phyloP scores from a whole-genome alignment of 2,329 filamentous ascomycete species.

The Ampelomyces quisqualis region DNA sequence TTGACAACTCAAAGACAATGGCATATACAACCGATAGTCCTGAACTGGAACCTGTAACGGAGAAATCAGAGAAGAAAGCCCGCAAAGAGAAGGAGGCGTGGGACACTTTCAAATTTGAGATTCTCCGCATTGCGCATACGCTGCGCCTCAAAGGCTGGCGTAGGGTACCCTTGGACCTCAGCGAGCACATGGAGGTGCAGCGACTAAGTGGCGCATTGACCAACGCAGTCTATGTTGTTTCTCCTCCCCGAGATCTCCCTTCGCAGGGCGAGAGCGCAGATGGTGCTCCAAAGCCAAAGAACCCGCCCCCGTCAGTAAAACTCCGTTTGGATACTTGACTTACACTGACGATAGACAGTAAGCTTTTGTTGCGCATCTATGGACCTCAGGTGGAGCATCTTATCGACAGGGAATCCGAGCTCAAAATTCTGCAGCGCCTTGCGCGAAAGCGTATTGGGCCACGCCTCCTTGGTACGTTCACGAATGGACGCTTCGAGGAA shows the following conservation, averaged over 20 bases:
- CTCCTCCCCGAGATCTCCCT: slow-evolving; percentile 68
- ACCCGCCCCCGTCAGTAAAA: slow-evolving; percentile 55
- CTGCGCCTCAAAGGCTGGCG: slow-evolving; percentile 90
- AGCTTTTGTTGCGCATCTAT: slow-evolving; percentile 87
- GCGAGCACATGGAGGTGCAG: slow-evolving; percentile 68
- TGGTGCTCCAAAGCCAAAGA: slow-evolving; percentile 43
- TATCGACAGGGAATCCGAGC: slow-evolving; percentile 88
- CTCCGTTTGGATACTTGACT: background rate
- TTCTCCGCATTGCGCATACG: slow-evolving; percentile 85
- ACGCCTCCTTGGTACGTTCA: slow-evolving; percentile 84
- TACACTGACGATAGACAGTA: slow-evolving; percentile 49
- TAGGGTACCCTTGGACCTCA: slow-evolving; percentile 70
- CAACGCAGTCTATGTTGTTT: slow-evolving; percentile 94
- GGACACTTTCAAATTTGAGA: slow-evolving; percentile 87
- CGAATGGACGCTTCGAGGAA: slow-evolving; percentile 93
- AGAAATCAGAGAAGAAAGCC: slow-evolving; percentile 48
- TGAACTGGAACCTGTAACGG: slow-evolving; percentile 49
- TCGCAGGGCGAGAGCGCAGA: slow-evolving; percentile 41
- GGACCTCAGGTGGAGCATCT: slow-evolving; percentile 93
- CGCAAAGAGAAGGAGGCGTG: slow-evolving; percentile 74
- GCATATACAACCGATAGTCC: slow-evolving; percentile 66
- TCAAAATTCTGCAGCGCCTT: slow-evolving; percentile 80
- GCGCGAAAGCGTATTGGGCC: slow-evolving; percentile 93
- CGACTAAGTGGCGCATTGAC: slow-evolving; percentile 88
- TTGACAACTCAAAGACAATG: slow-evolving; percentile 90